Evolutionary conservation across 2,329 filamentous ascomycete genomes (phyloP).

Genomic region (Arthrobotrys sinensis): DNA sequence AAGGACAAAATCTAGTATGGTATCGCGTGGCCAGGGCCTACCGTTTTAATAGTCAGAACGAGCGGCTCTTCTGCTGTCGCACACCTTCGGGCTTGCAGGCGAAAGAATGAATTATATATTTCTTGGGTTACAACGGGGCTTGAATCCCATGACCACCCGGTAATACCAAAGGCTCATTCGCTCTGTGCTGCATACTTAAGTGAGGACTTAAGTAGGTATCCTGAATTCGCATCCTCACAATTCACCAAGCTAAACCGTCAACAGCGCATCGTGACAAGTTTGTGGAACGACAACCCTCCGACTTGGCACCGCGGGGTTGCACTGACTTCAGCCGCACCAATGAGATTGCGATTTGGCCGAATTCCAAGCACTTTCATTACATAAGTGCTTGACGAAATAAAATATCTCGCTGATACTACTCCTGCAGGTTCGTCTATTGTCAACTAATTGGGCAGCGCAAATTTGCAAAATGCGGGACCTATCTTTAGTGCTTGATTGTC

Average conservation of each 20-base stretch:
- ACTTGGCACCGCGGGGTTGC: constrained; percentile 14
- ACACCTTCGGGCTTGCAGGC: neutral
- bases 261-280: constrained; percentile 5
- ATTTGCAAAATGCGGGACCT: neutral
- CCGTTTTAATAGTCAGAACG: constrained; percentile 3
- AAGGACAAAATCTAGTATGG: neutral
- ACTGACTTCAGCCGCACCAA: constrained; percentile 23
- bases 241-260: neutral
- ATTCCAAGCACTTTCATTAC: neutral
- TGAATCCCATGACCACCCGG: constrained; percentile 20
- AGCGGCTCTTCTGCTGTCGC: neutral
- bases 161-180: constrained; percentile 8
- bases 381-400: constrained; percentile 11
- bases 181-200: neutral
- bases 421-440: constrained; percentile 9
- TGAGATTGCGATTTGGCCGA: neutral
- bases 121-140: constrained; percentile 22
- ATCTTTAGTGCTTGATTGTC: too few relatives aligned
- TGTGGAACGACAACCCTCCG: constrained; percentile 12
- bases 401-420: neutral
- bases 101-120: neutral
- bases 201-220: too few relatives aligned
- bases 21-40: neutral
- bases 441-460: neutral
- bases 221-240: too few relatives aligned